These are phyloP conservation scores for Russula lepida DNA, from an alignment of 768 basidiomycete species.

Conservation along the genomic window DNA sequence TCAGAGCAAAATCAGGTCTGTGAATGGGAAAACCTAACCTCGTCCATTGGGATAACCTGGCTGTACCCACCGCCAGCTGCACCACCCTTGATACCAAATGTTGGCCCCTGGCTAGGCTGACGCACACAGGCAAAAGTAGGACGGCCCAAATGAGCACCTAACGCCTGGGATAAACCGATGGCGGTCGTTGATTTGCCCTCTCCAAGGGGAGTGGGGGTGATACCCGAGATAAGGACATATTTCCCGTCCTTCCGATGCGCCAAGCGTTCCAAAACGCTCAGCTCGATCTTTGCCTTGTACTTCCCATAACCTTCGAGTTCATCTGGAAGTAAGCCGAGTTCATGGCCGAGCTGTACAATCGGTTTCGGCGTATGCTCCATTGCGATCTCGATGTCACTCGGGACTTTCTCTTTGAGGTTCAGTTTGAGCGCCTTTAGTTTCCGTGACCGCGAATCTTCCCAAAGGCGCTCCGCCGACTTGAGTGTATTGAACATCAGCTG, in stretches of 20 bases:
- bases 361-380: constrained; percentile 92
- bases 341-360: constrained; percentile 70
- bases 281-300: constrained; percentile 96
- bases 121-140: constrained; percentile 94
- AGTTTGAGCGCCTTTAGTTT: constrained; percentile 75
- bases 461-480: constrained; percentile 72
- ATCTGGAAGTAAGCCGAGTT: constrained; percentile 78
- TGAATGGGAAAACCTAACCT: constrained; percentile 38
- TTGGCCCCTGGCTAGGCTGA: constrained; percentile 97
- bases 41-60: constrained; percentile 99
- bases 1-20: neutral
- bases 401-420: constrained; percentile 76
- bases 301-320: constrained; percentile 93
- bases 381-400: constrained; percentile 94
- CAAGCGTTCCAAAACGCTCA: constrained; percentile 78
- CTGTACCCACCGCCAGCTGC: constrained; percentile 98
- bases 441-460: constrained; percentile 56
- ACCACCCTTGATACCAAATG: constrained; percentile 98
- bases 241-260: constrained; percentile 84
- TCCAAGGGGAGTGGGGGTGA: constrained; percentile 93
- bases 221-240: constrained; percentile 93
- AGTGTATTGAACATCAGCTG: constrained; percentile 95
- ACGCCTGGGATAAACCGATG: constrained; percentile 91
- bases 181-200: constrained; percentile 99
- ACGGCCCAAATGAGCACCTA: constrained; percentile 89